These are phyloP conservation scores for Rhizopogon vinicolor DNA, from an alignment of 768 basidiomycete species.

Conservation along the genomic window DNA sequence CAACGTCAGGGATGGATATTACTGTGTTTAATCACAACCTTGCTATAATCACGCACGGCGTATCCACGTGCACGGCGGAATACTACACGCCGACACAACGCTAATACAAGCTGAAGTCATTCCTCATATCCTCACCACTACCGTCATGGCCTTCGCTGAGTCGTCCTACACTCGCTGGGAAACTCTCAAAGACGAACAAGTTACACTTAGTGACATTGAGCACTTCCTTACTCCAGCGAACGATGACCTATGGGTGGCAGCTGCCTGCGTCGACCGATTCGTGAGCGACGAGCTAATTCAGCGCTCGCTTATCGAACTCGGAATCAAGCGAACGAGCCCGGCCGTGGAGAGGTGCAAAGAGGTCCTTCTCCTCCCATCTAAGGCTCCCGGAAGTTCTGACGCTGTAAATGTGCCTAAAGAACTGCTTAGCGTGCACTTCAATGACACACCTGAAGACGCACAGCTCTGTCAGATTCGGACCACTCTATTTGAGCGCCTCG, in stretches of 20 bases:
- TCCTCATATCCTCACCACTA: background rate
- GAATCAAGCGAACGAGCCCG: conserved; percentile 52
- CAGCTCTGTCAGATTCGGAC: conserved; percentile 61
- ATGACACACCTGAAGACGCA: conserved; percentile 52
- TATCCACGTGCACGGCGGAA: background rate
- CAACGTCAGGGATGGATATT: too few relatives aligned
- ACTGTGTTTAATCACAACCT: background rate
- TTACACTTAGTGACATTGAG: conserved; percentile 46
- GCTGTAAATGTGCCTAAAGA: conserved; percentile 14
- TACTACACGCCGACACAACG: background rate
- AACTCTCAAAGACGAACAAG: conserved; percentile 48
- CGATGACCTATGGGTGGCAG: conserved; percentile 74
- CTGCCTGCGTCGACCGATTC: conserved; percentile 68
- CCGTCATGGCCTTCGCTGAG: conserved; percentile 32
- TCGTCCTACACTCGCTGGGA: conserved; percentile 51
- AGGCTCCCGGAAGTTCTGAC: conserved; percentile 5
- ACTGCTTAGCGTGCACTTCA: conserved; percentile 49
- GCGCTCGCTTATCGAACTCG: conserved; percentile 54
- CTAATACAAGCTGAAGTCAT: background rate
- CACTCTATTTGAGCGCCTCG: conserved; percentile 62
- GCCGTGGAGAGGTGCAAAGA: conserved; percentile 46
- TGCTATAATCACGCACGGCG: background rate
- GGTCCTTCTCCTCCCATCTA: conserved; percentile 20
- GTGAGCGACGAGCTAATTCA: conserved; percentile 55
- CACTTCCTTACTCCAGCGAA: conserved; percentile 44